Base-by-base conservation (phyloP, 2,329 filamentous ascomycete species). In the Sporothrix globosa region DNA sequence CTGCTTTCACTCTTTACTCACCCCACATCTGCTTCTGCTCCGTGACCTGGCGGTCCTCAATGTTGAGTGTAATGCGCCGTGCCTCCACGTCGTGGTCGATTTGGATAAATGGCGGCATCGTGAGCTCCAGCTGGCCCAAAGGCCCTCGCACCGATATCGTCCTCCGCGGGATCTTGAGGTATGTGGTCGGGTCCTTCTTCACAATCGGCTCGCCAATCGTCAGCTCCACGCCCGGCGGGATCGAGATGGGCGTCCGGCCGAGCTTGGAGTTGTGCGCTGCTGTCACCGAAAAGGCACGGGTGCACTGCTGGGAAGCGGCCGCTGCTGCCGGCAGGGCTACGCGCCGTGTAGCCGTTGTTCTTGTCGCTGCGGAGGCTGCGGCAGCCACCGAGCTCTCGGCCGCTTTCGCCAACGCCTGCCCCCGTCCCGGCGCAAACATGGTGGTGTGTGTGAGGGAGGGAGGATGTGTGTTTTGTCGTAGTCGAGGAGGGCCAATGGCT, bases 1-100 rank as follows among this genome's bases (percentile, higher is more conserved):
- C 53, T 39, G 13, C 10, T 21, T 14, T 34, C 13, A 11, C 41
- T n/a, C 10, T 41, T 13, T 6, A 72, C 77, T 60, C 76, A 97
- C 95, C 96, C 96, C 96, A 98, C 94, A 98, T 98, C 80, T 92
- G 92, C 78, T 90, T 90, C 81, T 98, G 95, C 73, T 92, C 85
- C 82, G 90, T 90, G 68, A 88, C 80, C 21, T 88, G 82, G 21
- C 84, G 80, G 80, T 98, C 87, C 77, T 90, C 80, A 13, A 99
- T 88, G 69, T 84, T 88, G 74, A 99, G 82, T 44, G 84, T 84
- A 13, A 90, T 88, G 77, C 90, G 91, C 74, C 86, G 84, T 39
- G 84, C 81, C 67, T 85, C 85, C 24, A 83, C 79, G 77, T 97
- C 91, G 74, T 91, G 87, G 70, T 88, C 83, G 73, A 98, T 84